Evolutionary conservation across 139 green algal species (phyloP).

Genomic region (Limnomonas spitsbergensis): DNA sequence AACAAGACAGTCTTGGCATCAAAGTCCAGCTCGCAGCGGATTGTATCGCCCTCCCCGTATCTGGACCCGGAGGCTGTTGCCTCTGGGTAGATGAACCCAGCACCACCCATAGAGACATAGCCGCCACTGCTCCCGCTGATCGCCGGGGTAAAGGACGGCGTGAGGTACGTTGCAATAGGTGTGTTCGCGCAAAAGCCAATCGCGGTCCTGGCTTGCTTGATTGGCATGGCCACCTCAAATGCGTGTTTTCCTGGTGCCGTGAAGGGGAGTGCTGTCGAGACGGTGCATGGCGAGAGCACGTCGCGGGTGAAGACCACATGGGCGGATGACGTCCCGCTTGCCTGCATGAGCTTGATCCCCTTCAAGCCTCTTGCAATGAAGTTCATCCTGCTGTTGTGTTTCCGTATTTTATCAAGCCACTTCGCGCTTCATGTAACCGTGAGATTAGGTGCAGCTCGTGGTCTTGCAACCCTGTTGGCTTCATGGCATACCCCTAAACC

Average conservation of each 20-base stretch:
- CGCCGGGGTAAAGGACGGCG: constrained; percentile 8
- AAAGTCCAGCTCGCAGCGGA: constrained; percentile 21
- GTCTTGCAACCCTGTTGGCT: too few species aligned
- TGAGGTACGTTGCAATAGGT: constrained; percentile 14
- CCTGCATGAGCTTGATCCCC: too few species aligned
- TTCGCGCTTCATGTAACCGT: too few species aligned
- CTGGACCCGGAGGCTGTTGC: background rate
- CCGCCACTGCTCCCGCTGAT: background rate
- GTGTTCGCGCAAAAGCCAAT: constrained; percentile 21
- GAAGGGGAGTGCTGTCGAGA: background rate
- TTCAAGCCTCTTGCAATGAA: too few species aligned
- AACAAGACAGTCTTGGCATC: constrained; percentile 17
- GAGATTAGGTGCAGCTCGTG: too few species aligned
- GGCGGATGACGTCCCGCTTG: too few species aligned
- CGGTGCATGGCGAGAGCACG: background rate
- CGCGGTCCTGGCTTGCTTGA: constrained; percentile 23
- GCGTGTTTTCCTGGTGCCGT: constrained; percentile 13
- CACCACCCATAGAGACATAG: constrained; percentile 26
- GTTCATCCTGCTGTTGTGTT: too few species aligned
- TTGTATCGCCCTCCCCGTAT: constrained; percentile 27
- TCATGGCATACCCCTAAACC: too few species aligned
- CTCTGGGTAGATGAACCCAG: constrained; percentile 31
- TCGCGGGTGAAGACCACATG: background rate
- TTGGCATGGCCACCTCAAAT: constrained; percentile 29
- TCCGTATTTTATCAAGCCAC: too few species aligned